These are phyloP conservation scores for Linum usitatissimum DNA, from an alignment of 345 rosid species.

Conservation along the genomic window DNA sequence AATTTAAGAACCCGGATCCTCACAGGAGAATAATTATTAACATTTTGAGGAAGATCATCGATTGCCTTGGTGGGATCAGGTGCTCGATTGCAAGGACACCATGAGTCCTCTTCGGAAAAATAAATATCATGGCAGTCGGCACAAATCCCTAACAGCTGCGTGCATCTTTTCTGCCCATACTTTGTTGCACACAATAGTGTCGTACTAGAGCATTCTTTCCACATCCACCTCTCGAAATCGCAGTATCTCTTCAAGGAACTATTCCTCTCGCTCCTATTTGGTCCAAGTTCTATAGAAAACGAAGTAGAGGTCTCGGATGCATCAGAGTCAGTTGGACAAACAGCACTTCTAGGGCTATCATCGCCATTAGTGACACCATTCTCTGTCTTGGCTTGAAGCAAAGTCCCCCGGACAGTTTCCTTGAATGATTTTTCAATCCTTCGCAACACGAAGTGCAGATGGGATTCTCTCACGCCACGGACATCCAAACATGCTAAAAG, in stretches of 20 bases:
- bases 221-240: conserved; percentile 77
- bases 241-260: conserved; percentile 47
- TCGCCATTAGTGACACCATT: conserved; percentile 8
- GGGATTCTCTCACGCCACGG: conserved; percentile 73
- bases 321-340: conserved; percentile 33
- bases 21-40: conserved; percentile 31
- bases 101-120: conserved; percentile 28
- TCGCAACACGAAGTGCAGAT: conserved; percentile 56
- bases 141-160: conserved; percentile 38
- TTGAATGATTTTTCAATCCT: conserved; percentile 61
- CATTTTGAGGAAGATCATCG: conserved; percentile 15
- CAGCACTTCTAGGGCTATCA: conserved; percentile 31
- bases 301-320: conserved; percentile 45
- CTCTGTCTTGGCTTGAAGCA: conserved; percentile 1
- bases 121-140: conserved; percentile 43
- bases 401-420: conserved; percentile 42
- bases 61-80: conserved; percentile 16
- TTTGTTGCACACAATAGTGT: conserved; percentile 32
- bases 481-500: conserved; percentile 59
- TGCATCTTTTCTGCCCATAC: conserved; percentile 48
- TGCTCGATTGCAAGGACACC: conserved; percentile 50
- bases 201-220: conserved; percentile 44
- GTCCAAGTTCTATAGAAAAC: conserved; percentile 49
- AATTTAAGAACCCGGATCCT: conserved; percentile 54
- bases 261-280: conserved; percentile 31